Conservation (phyloP, 177 flowering plant genomes). For the Telopea speciosissima region DNA sequence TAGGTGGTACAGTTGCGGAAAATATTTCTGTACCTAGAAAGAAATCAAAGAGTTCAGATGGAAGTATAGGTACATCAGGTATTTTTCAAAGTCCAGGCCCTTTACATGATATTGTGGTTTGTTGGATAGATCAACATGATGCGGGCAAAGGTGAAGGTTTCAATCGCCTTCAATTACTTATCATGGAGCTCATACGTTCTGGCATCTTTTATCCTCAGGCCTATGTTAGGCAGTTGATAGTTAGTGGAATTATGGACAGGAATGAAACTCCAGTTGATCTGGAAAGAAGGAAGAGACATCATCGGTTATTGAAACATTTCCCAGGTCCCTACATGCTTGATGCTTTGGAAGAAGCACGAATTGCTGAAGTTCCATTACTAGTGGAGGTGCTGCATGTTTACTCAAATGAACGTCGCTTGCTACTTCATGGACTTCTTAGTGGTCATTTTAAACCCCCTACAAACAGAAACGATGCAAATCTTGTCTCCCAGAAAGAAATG, state of each 20-base stretch:
- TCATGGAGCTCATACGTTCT: conserved; percentile 64
- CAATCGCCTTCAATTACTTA: conserved; percentile 62
- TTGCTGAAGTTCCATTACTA: conserved; percentile 37
- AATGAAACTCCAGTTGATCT: conserved; percentile 34
- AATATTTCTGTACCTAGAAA: conserved; percentile 20
- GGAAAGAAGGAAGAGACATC: conserved; percentile 58
- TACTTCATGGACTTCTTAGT: conserved; percentile 50
- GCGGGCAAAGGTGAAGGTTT: conserved; percentile 58
- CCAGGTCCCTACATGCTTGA: conserved; percentile 55
- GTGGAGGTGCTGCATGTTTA: conserved; percentile 53
- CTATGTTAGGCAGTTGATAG: conserved; percentile 87
- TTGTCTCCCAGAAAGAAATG: conserved; percentile 25
- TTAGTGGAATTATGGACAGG: conserved; percentile 79
- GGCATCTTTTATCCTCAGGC: conserved; percentile 86
- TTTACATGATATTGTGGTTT: conserved; percentile 85
- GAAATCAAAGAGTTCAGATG: conserved; percentile 21
- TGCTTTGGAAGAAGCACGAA: conserved; percentile 55
- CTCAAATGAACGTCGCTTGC: conserved; percentile 76
- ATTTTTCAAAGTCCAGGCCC: conserved; percentile 76
- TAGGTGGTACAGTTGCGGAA: conserved; percentile 23
- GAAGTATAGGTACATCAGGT: conserved; percentile 25
- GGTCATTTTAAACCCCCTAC: conserved; percentile 14
- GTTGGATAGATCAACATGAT: conserved; percentile 98
- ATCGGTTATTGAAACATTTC: conserved; percentile 68
- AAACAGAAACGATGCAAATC: conserved; percentile 10